Conservation (phyloP, 1,284 basidiomycete species). For the Ganoderma meredithae region DNA sequence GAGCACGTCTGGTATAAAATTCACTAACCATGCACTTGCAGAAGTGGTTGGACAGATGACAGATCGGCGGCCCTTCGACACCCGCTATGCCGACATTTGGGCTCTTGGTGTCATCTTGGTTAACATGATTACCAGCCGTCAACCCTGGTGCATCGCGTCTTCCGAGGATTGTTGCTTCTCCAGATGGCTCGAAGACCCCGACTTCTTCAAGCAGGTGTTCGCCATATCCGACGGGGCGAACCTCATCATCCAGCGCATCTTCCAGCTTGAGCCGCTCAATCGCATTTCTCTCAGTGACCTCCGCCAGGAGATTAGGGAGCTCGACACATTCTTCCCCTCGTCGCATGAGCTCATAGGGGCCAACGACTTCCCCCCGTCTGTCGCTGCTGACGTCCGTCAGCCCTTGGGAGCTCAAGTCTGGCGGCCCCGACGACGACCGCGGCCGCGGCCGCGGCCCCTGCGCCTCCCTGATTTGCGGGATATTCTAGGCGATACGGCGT, state of each 20-base stretch:
- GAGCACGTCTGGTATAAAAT: background rate
- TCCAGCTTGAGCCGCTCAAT: constrained; percentile 57
- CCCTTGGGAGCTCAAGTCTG: background rate
- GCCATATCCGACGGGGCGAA: constrained; percentile 74
- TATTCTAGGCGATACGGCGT: background rate
- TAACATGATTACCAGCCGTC: constrained; percentile 88
- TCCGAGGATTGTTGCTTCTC: constrained; percentile 77
- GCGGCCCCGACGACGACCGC: background rate
- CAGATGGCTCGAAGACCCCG: constrained; percentile 57
- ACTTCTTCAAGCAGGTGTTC: constrained; percentile 75
- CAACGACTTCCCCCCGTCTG: constrained; percentile 16
- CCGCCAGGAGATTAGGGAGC: constrained; percentile 60
- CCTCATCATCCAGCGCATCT: constrained; percentile 65
- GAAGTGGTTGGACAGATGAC: constrained; percentile 40
- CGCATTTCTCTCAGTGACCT: constrained; percentile 72
- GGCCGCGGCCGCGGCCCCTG: background rate
- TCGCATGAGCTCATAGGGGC: constrained; percentile 53
- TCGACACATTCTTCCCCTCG: constrained; percentile 76
- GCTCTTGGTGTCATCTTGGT: constrained; percentile 61
- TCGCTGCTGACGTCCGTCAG: constrained; percentile 16
- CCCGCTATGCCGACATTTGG: constrained; percentile 88
- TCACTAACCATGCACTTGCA: constrained; percentile 22
- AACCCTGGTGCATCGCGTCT: constrained; percentile 87
- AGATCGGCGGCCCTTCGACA: constrained; percentile 60
- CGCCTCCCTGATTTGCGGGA: background rate